Evolutionary conservation across 352 stramenopile species (phyloP).

Genomic region (Aphanomyces euteiches): DNA sequence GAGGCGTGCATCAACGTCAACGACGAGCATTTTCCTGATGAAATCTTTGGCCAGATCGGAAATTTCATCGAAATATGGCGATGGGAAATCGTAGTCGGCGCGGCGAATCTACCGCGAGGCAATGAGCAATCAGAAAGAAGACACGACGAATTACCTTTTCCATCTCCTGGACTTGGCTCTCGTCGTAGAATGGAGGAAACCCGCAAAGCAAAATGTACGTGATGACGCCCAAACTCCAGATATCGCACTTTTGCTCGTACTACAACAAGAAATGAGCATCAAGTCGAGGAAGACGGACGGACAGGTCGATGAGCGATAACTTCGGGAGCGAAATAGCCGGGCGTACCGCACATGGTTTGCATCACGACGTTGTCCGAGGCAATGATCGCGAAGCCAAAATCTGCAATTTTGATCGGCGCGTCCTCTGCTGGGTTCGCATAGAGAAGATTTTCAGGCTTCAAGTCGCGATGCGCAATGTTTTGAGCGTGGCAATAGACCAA

Average conservation of each 20-base stretch:
- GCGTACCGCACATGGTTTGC: constrained; percentile 89
- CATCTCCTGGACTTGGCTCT: constrained; percentile 84
- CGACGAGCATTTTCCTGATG: constrained; percentile 90
- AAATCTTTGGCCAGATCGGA: constrained; percentile 89
- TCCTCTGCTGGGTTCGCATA: constrained; percentile 79
- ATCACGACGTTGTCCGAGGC: constrained; percentile 78
- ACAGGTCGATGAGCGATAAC: constrained; percentile 89
- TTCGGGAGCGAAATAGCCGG: constrained; percentile 95
- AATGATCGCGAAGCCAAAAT: constrained; percentile 87
- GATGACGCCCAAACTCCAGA: constrained; percentile 92
- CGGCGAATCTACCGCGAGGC: constrained; percentile 53
- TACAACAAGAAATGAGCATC: constrained; percentile 27
- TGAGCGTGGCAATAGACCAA: constrained; percentile 82
- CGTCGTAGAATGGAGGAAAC: constrained; percentile 96
- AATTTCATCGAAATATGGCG: constrained; percentile 89
- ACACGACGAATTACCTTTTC: constrained; percentile 44
- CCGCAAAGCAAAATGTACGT: constrained; percentile 94
- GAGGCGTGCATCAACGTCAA: constrained; percentile 81
- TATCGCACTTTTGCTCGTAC: constrained; percentile 95
- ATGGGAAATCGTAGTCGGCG: constrained; percentile 88
- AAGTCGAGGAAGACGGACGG: not conserved
- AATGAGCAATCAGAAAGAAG: not conserved
- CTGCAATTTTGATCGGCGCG: constrained; percentile 91
- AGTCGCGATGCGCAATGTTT: constrained; percentile 92
- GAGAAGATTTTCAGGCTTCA: constrained; percentile 97